Conservation (phyloP, 2,329 filamentous ascomycete species). For the Exophiala aquamarina region DNA sequence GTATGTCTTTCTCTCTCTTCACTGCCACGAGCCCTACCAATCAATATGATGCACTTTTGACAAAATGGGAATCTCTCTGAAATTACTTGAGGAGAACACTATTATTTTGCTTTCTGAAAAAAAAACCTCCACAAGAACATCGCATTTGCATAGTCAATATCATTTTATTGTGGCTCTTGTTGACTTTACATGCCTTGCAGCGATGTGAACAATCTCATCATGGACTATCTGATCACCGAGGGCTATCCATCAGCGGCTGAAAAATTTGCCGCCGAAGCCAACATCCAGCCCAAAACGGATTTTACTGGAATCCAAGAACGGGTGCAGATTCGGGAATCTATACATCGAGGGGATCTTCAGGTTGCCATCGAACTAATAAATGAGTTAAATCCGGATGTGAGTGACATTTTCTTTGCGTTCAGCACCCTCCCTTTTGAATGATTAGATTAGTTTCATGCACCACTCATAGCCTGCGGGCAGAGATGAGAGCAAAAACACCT, state of each 20-base stretch:
- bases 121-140: constrained; percentile 6
- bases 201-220: constrained; percentile 91
- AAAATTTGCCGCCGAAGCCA: constrained; percentile 92
- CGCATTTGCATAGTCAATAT: neutral
- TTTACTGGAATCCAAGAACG: constrained; percentile 72
- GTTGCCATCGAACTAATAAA: constrained; percentile 84
- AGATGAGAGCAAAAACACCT: constrained; percentile 86
- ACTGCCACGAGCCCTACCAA: constrained; percentile 39
- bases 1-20: constrained; percentile 57
- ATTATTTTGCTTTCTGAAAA: constrained; percentile 75
- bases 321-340: constrained; percentile 79
- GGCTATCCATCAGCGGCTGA: constrained; percentile 90
- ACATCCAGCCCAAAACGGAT: constrained; percentile 72
- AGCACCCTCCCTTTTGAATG: constrained; percentile 60
- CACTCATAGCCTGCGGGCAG: constrained; percentile 90
- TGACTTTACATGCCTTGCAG: constrained; percentile 51
- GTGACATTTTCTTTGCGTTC: constrained; percentile 34
- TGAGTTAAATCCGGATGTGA: constrained; percentile 86
- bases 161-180: constrained; percentile 21
- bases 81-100: constrained; percentile 79
- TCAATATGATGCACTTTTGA: constrained; percentile 79
- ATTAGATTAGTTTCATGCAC: constrained; percentile 99
- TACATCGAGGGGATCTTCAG: constrained; percentile 83
- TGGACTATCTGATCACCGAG: constrained; percentile 96
- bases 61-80: constrained; percentile 99